Base-by-base conservation (phyloP, 805 yeast species). In the Sungouiella blattae region DNA sequence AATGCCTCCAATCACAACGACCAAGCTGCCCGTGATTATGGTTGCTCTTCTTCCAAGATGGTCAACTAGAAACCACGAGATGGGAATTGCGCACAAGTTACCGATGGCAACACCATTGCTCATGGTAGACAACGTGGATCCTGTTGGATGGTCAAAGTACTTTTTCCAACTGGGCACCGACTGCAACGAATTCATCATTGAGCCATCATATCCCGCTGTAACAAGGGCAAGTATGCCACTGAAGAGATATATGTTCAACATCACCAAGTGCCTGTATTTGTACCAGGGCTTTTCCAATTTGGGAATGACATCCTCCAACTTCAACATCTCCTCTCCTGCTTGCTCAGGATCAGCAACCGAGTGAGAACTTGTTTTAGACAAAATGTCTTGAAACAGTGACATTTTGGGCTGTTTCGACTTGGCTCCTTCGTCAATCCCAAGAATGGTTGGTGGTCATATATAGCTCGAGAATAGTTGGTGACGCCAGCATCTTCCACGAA, bases 231-330 rank as follows among this genome's bases (percentile, higher is more conserved):
- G 38, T 18, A 47, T 30, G 11, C 49, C 41, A 3, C 43, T 36
- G 6, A 39, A 18, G 7, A 47, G 30, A 14, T 43, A 29, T 11
- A 41, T 24, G 29, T 49, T 49, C 23, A 49, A 35, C 14, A 29
- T 33, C 14, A 49, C 33, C 16, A 49, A 30, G 22, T 38, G 41
- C 4, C 32, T 33, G 33, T 45, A 33, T 37, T 23, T 27, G 29
- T 17, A 39, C 44, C 46, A 37, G 4, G 31, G 25, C 21, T 39
- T 44, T n/a, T 36, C 40, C 9, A 35, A 30, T 23, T 35, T 36
- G 11, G 44, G 44, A 18, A 31, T 28, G 16, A 44, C 49, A 25
- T 44, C 49, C 18, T 41, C 35, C 13, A 41, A 28, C 22, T 20
- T 20, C 22, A 20, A 20, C 22, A 20, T 20, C n/a, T n/a, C n/a